Percentiles rank a stretch among this genome's conserved stretches.
These are phyloP conservation scores for Penicillium olsonii DNA, from an alignment of 2,329 filamentous ascomycete species.

Conservation along the genomic window DNA sequence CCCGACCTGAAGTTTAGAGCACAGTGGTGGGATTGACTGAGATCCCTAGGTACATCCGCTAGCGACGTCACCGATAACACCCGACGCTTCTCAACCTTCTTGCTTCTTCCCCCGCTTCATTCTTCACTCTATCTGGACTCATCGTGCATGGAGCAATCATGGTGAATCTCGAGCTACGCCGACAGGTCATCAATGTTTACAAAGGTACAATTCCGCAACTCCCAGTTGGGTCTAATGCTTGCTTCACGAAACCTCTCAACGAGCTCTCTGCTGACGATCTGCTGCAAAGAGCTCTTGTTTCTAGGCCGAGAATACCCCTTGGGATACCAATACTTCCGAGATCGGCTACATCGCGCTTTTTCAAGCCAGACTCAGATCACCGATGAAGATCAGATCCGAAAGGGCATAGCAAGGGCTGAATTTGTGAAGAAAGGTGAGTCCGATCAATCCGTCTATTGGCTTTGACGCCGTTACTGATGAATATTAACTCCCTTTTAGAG, in stretches of 20 bases:
- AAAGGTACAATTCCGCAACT: slow-evolving; percentile 63
- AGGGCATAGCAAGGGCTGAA: slow-evolving; percentile 74
- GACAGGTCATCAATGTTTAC: slow-evolving; percentile 81
- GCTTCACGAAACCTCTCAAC: background rate
- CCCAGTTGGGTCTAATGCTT: background rate
- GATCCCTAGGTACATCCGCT: background rate
- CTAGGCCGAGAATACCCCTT: slow-evolving; percentile 84
- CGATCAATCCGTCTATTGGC: background rate
- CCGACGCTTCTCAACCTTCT: slow-evolving; percentile 13
- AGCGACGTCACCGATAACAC: slow-evolving; percentile 23
- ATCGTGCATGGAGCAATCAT: slow-evolving; percentile 23
- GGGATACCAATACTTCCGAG: slow-evolving; percentile 79
- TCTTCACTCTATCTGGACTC: background rate
- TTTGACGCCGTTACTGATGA: background rate
- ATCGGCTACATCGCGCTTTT: slow-evolving; percentile 82
- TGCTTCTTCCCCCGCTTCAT: background rate
- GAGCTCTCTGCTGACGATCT: background rate
- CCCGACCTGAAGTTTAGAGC: too few species aligned
- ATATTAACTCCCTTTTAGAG: slow-evolving; percentile 55
- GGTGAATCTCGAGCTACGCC: slow-evolving; percentile 63
- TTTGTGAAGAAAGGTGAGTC: slow-evolving; percentile 83
- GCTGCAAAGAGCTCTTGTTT: slow-evolving; percentile 70
- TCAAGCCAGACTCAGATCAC: slow-evolving; percentile 68
- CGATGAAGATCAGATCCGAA: slow-evolving; percentile 73
- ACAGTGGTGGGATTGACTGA: background rate